A percentile compares a stretch with the other conserved stretches of the same genome.
Evolutionary conservation across 495 filamentous ascomycete genomes (phyloP).

Genomic region (Neurospora sp.): DNA sequence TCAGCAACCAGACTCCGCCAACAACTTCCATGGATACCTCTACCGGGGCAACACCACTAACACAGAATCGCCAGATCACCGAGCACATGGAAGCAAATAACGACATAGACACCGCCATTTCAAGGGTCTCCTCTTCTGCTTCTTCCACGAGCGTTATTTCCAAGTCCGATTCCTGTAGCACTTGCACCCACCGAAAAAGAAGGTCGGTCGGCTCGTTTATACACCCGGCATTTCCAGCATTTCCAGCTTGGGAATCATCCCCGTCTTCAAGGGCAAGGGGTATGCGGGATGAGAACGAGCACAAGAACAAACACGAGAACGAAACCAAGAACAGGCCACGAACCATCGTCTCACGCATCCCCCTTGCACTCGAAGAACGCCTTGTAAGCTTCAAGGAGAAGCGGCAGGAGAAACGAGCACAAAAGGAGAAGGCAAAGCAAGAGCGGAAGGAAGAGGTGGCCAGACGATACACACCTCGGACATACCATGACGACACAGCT

Average conservation of each 20-base stretch:
- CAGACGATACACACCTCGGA: too few species aligned
- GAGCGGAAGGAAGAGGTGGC: not conserved
- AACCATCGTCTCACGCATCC: not conserved
- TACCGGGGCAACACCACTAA: not conserved
- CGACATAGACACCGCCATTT: not conserved
- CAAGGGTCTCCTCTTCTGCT: not conserved
- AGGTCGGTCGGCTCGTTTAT: not conserved
- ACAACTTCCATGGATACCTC: not conserved
- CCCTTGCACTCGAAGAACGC: not conserved
- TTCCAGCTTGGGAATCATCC: not conserved
- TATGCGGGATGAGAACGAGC: not conserved
- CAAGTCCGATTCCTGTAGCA: not conserved
- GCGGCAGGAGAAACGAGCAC: not conserved
- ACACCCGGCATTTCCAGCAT: not conserved
- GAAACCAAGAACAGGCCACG: not conserved
- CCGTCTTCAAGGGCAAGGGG: not conserved
- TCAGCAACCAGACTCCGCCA: constrained; percentile 2
- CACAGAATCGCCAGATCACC: constrained; percentile 7
- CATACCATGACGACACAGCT: too few species aligned
- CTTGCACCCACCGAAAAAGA: not conserved
- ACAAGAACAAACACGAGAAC: not conserved
- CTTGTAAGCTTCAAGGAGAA: not conserved
- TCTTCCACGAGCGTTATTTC: not conserved
- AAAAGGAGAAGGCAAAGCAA: not conserved
- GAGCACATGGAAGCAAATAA: not conserved